These are phyloP conservation scores for Leptographium radiaticola DNA, from an alignment of 2,329 filamentous ascomycete species.

Conservation along the genomic window DNA sequence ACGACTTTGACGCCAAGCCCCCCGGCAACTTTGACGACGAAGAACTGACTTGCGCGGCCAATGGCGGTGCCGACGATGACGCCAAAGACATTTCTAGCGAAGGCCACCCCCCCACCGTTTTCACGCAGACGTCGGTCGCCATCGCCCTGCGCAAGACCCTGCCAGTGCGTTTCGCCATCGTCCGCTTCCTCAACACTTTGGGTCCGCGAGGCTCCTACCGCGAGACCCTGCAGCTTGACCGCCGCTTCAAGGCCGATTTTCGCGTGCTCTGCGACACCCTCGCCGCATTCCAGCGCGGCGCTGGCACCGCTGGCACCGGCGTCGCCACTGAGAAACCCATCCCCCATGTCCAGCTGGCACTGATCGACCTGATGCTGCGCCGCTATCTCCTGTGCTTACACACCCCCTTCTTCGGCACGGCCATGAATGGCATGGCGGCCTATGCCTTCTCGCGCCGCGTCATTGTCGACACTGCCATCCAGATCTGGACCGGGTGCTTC, in stretches of 20 bases:
- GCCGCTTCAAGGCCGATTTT: constrained; percentile 28
- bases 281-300: constrained; percentile 7
- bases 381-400: constrained; percentile 40
- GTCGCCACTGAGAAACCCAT: neutral
- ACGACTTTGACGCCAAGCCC: constrained; percentile 33
- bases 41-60: constrained; percentile 20
- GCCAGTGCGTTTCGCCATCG: constrained; percentile 27
- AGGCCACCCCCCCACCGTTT: constrained; percentile 11
- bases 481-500: constrained; percentile 14
- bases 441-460: constrained; percentile 41
- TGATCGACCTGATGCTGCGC: constrained; percentile 28
- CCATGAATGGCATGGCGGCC: constrained; percentile 27
- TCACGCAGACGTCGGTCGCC: constrained; percentile 34
- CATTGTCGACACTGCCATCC: constrained; percentile 24
- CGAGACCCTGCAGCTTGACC: constrained; percentile 30
- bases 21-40: constrained; percentile 38
- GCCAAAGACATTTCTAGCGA: neutral
- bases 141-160: constrained; percentile 31
- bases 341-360: constrained; percentile 23
- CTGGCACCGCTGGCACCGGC: neutral
- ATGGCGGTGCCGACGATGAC: neutral
- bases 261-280: constrained; percentile 20
- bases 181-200: constrained; percentile 33
- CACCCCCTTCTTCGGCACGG: constrained; percentile 29
- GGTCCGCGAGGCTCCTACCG: constrained; percentile 29